A percentile compares a stretch with the other conserved stretches of the same genome.
phyloP scores from a whole-genome alignment of 129 eudicot species.

The Flaveria brownii region DNA sequence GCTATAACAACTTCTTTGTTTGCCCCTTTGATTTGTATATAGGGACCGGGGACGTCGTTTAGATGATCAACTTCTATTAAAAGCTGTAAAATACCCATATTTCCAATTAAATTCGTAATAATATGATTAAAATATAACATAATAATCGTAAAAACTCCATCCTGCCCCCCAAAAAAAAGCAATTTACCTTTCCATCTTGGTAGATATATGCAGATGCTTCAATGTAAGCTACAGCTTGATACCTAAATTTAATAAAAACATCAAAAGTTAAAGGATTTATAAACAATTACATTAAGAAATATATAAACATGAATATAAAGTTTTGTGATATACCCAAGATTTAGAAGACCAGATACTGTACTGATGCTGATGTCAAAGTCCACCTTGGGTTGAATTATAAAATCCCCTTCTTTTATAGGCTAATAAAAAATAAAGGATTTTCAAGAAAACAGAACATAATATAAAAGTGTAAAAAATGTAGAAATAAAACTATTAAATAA shows the following conservation, averaged over 20 bases:
- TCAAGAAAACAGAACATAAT: slow-evolving; percentile 5
- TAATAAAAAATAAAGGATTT: slow-evolving; percentile 19
- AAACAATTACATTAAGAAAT: not conserved
- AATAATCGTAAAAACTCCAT: not conserved
- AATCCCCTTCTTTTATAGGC: slow-evolving; percentile 98
- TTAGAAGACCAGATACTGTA: slow-evolving; percentile 99
- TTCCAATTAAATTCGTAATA: not conserved
- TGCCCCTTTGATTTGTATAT: slow-evolving; percentile 88
- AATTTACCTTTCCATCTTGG: slow-evolving; percentile 91
- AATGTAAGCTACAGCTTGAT: slow-evolving; percentile 96
- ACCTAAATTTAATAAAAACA: slow-evolving; percentile 49
- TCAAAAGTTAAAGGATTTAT: slow-evolving; percentile 5
- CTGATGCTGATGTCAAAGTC: slow-evolving; percentile 95
- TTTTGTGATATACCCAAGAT: slow-evolving; percentile 72
- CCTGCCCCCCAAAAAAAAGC: not conserved
- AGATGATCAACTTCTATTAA: slow-evolving; percentile 94
- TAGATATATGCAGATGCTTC: slow-evolving; percentile 97
- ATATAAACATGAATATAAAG: not conserved
- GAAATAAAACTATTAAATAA: not conserved
- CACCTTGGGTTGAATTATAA: slow-evolving; percentile 95
- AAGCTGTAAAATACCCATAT: slow-evolving; percentile 52
- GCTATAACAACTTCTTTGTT: slow-evolving; percentile 75
- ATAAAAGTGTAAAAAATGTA: not conserved
- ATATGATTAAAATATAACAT: not conserved
- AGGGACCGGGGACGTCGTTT: slow-evolving; percentile 80